Percentiles rank a stretch among this genome's conserved stretches.
phyloP scores from a whole-genome alignment of 257 asterid genomes.

The Voacanga thouarsii region DNA sequence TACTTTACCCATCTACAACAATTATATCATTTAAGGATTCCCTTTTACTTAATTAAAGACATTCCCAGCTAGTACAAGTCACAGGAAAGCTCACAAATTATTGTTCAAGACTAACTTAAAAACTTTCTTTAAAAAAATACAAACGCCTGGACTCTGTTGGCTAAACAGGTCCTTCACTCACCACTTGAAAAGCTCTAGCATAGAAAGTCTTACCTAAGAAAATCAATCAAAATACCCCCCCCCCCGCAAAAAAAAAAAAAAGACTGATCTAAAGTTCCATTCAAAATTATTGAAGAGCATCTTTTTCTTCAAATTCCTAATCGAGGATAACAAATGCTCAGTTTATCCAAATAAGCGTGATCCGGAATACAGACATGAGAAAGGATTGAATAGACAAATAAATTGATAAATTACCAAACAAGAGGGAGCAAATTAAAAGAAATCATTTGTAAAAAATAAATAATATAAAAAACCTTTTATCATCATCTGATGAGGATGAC shows the following conservation, averaged over 20 bases:
- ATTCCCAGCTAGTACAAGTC: not conserved
- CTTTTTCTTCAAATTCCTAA: not conserved
- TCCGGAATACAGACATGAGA: not conserved
- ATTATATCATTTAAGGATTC: not conserved
- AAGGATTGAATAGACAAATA: not conserved
- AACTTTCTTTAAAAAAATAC: not conserved
- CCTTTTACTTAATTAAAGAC: not conserved
- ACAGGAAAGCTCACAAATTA: not conserved
- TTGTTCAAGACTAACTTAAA: not conserved
- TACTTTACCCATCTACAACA: not conserved
- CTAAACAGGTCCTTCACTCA: not conserved
- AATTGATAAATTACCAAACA: not conserved
- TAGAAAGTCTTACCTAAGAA: not conserved
- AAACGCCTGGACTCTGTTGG: not conserved
- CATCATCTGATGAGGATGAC: constrained; percentile 57
- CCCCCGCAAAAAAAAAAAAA: too few relatives aligned
- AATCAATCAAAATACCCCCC: not conserved
- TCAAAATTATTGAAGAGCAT: not conserved
- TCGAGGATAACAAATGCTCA: not conserved
- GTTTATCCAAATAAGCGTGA: not conserved
- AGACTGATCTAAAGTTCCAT: not conserved
- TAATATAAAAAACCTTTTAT: constrained; percentile 44
- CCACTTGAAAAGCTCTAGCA: not conserved
- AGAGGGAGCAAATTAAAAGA: not conserved
- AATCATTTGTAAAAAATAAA: too few relatives aligned